Evolutionary conservation across 163 green algal genomes (phyloP).

Genomic region (Scenedesmus sp.): DNA sequence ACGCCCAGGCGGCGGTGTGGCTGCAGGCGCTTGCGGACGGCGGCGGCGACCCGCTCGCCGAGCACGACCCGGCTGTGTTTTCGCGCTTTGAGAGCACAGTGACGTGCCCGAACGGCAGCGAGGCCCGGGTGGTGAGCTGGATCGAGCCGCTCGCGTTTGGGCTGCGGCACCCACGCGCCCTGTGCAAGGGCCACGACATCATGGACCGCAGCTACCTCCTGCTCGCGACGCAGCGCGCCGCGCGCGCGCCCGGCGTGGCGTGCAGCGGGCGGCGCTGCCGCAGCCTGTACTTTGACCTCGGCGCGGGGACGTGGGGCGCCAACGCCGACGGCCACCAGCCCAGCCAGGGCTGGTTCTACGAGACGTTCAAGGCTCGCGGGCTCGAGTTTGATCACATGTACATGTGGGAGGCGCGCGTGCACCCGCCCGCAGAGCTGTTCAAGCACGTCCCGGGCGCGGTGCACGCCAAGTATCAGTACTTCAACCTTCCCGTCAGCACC

Average conservation of each 20-base stretch:
- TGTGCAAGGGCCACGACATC: neutral
- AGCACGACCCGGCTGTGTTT: neutral
- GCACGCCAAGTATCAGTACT: conserved; percentile 42
- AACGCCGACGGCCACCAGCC: neutral
- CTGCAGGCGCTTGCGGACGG: neutral
- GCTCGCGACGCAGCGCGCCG: neutral
- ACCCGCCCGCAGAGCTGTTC: neutral
- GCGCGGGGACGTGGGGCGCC: neutral
- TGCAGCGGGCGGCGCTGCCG: neutral
- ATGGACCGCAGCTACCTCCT: conserved; percentile 19
- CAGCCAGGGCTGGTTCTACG: conserved; percentile 26
- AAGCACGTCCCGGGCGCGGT: conserved; percentile 26
- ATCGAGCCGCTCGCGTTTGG: conserved; percentile 44
- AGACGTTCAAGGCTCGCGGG: conserved; percentile 6
- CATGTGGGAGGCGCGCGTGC: conserved; percentile 36
- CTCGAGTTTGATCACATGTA: conserved; percentile 35
- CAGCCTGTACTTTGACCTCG: conserved; percentile 26
- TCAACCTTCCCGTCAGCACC: conserved; percentile 33
- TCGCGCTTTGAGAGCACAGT: neutral
- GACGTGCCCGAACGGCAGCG: neutral
- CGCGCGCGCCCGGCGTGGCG: neutral
- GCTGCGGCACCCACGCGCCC: conserved; percentile 39
- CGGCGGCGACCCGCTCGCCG: neutral
- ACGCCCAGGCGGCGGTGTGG: neutral
- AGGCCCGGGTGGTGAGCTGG: neutral